phyloP scores from a whole-genome alignment of 2,329 filamentous ascomycete species.

The Tolypocladium album region DNA sequence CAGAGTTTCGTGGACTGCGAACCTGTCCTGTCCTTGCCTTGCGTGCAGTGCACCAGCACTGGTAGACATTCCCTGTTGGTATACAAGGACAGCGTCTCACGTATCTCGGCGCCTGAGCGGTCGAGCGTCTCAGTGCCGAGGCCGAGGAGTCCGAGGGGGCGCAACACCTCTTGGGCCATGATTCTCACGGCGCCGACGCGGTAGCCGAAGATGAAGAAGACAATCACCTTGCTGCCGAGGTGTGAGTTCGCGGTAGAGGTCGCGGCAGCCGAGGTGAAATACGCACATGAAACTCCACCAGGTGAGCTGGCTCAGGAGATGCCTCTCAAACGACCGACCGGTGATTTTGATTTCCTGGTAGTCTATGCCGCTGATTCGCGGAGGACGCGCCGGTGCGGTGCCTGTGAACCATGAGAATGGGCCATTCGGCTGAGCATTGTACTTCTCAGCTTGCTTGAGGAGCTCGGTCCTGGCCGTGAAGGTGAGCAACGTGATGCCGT shows the following conservation, averaged over 20 bases:
- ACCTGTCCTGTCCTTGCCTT: conserved; percentile 67
- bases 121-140: conserved; percentile 61
- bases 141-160: conserved; percentile 58
- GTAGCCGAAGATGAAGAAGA: conserved; percentile 55
- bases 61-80: conserved; percentile 39
- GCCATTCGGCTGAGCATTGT: conserved; percentile 31
- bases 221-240: conserved; percentile 32
- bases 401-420: conserved; percentile 30
- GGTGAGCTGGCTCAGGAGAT: conserved; percentile 56
- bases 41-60: conserved; percentile 70
- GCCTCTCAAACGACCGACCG: conserved; percentile 57
- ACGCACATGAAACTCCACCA: conserved; percentile 55
- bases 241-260: not conserved
- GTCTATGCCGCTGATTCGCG: conserved; percentile 51
- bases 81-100: conserved; percentile 21
- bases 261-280: not conserved
- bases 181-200: conserved; percentile 59
- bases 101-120: conserved; percentile 52
- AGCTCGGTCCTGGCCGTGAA: conserved; percentile 55
- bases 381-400: conserved; percentile 38
- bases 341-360: conserved; percentile 66
- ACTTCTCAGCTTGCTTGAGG: conserved; percentile 54
- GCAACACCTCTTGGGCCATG: conserved; percentile 60
- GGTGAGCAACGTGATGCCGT: not conserved
- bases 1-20: not conserved